Evolutionary conservation across 441 rosid genomes (phyloP).

Genomic region (Euphorbia celastroides): DNA sequence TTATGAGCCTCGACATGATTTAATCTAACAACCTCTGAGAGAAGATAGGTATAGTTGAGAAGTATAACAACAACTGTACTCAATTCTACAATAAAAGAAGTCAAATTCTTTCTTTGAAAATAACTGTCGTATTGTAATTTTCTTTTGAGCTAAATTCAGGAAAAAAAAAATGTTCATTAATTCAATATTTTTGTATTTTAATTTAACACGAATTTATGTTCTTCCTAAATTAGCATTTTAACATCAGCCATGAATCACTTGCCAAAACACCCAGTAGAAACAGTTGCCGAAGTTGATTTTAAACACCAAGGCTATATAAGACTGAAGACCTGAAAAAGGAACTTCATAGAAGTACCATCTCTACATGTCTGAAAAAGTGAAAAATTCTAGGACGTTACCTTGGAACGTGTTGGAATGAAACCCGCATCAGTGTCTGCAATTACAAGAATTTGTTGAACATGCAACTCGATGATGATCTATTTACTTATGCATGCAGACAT

Average conservation of each 20-base stretch:
- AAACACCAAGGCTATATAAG: not conserved
- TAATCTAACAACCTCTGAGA: not conserved
- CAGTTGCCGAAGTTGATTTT: not conserved
- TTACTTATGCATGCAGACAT: not conserved
- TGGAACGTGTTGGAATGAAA: slow-evolving; percentile 67
- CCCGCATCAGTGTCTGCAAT: slow-evolving; percentile 79
- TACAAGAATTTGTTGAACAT: slow-evolving; percentile 12
- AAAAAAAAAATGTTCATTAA: not conserved
- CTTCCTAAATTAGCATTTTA: too few species aligned
- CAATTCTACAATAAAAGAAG: not conserved
- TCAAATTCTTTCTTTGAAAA: not conserved
- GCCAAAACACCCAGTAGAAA: not conserved
- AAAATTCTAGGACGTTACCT: slow-evolving; percentile 31
- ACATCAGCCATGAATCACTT: not conserved
- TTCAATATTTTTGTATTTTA: too few species aligned
- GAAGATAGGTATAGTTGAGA: not conserved
- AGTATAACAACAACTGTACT: not conserved
- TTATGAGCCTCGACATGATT: not conserved
- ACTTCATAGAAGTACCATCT: not conserved
- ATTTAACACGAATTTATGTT: too few species aligned
- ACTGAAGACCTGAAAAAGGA: not conserved
- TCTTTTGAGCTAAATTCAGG: not conserved
- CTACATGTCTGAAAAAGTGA: not conserved
- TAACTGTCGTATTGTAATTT: not conserved
- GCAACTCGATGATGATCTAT: not conserved